Conservation (phyloP, 2,329 filamentous ascomycete species). For the Colletotrichum sp. region DNA sequence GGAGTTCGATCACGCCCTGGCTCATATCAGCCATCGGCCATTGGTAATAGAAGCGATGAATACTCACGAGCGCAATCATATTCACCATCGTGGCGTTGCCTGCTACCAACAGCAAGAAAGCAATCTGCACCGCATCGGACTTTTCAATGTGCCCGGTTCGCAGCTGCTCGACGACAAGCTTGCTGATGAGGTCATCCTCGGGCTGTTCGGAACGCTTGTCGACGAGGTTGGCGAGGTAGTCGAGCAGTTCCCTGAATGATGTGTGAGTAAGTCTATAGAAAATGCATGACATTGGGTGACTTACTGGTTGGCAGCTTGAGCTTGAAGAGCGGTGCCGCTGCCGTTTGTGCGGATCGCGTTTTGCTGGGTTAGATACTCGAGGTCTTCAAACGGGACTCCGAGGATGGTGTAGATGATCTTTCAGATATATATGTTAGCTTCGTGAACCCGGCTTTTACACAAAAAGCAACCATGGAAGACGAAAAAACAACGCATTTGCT, state of each 20-base stretch:
- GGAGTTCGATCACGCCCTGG: slow-evolving; percentile 48
- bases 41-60: too few species aligned
- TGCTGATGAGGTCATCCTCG: slow-evolving; percentile 50
- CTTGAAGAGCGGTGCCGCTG: slow-evolving; percentile 50
- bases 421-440: not conserved
- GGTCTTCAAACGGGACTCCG: slow-evolving; percentile 51
- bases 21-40: not conserved
- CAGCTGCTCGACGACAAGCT: slow-evolving; percentile 45
- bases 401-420: slow-evolving; percentile 56
- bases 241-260: slow-evolving; percentile 40
- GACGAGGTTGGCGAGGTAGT: slow-evolving; percentile 48
- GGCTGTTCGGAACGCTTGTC: slow-evolving; percentile 42
- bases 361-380: slow-evolving; percentile 50
- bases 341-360: slow-evolving; percentile 52
- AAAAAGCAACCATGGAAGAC: not conserved
- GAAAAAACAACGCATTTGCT: not conserved
- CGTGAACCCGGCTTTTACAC: not conserved
- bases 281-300: not conserved
- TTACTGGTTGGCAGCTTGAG: slow-evolving; percentile 47
- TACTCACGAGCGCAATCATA: slow-evolving; percentile 50
- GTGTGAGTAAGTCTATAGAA: not conserved
- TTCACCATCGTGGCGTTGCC: slow-evolving; percentile 59
- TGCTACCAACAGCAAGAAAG: slow-evolving; percentile 54
- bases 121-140: slow-evolving; percentile 49
- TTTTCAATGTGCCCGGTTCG: slow-evolving; percentile 35